A percentile compares a stretch with the other conserved stretches of the same genome.
Evolutionary conservation across 306 rosid species (phyloP).

Genomic region (Dalbergia cultrata): DNA sequence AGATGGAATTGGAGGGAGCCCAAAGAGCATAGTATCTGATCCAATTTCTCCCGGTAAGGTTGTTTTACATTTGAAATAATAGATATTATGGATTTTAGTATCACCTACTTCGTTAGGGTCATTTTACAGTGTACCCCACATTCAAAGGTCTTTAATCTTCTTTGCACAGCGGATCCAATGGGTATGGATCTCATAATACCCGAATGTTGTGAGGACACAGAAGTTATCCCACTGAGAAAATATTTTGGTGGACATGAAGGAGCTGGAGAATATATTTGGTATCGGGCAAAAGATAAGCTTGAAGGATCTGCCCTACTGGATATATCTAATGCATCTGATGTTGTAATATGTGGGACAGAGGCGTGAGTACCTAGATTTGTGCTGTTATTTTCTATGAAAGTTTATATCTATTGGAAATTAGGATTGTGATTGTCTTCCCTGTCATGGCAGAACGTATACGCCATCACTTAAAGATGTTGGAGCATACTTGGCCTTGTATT

Average conservation of each 20-base stretch:
- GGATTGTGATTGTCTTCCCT: constrained; percentile 36
- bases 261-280: constrained; percentile 86
- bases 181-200: constrained; percentile 84
- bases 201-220: constrained; percentile 72
- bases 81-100: constrained; percentile 22
- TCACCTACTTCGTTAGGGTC: not conserved
- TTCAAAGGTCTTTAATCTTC: not conserved
- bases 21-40: constrained; percentile 66
- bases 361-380: constrained; percentile 64
- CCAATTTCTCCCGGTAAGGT: constrained; percentile 74
- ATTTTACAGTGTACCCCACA: not conserved
- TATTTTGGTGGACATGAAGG: constrained; percentile 98
- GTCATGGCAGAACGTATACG: constrained; percentile 68
- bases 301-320: constrained; percentile 71
- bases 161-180: constrained; percentile 73
- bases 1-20: constrained; percentile 81
- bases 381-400: constrained; percentile 42
- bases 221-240: constrained; percentile 59
- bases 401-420: constrained; percentile 36
- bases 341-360: constrained; percentile 65
- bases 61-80: constrained; percentile 31
- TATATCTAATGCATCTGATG: constrained; percentile 65
- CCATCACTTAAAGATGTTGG: constrained; percentile 88
- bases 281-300: constrained; percentile 67
- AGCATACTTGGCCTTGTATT: constrained; percentile 77